These are phyloP conservation scores for Exidia glandulosa DNA, from an alignment of 768 basidiomycete genomes.

Conservation along the genomic window DNA sequence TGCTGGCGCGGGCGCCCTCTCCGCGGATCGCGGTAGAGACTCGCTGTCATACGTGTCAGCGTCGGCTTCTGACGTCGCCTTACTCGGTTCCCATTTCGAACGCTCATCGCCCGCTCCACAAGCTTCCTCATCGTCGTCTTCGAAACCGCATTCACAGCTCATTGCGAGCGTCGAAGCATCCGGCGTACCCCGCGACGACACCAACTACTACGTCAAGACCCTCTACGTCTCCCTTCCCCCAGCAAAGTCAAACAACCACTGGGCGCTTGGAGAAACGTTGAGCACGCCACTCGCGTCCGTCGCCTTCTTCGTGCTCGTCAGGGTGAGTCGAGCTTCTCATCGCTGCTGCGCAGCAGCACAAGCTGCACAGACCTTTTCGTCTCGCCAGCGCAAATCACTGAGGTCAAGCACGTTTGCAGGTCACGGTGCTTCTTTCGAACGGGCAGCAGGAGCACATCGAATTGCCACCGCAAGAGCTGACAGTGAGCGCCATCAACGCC, in stretches of 20 bases:
- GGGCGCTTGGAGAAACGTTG: slow-evolving; percentile 74
- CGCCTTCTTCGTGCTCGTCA: slow-evolving; percentile 59
- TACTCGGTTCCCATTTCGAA: slow-evolving; percentile 9
- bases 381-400: slow-evolving; percentile 2
- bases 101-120: slow-evolving; percentile 14
- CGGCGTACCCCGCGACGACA: slow-evolving; percentile 46
- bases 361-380: slow-evolving; percentile 7
- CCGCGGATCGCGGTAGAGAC: not conserved
- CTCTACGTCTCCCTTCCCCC: slow-evolving; percentile 66
- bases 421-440: not conserved
- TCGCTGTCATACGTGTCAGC: not conserved
- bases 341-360: not conserved
- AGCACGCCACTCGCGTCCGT: slow-evolving; percentile 52
- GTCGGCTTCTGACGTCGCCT: slow-evolving; percentile 6
- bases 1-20: not conserved
- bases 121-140: slow-evolving; percentile 11
- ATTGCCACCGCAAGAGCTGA: slow-evolving; percentile 55
- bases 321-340: slow-evolving; percentile 29
- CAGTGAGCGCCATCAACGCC: slow-evolving; percentile 59
- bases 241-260: slow-evolving; percentile 54
- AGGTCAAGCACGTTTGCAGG: not conserved
- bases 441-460: slow-evolving; percentile 42
- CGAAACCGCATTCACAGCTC: slow-evolving; percentile 18
- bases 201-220: slow-evolving; percentile 53
- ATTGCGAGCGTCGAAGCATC: slow-evolving; percentile 44